Evolutionary conservation across 805 yeast genomes (phyloP).

Genomic region (Ogataea neopini): DNA sequence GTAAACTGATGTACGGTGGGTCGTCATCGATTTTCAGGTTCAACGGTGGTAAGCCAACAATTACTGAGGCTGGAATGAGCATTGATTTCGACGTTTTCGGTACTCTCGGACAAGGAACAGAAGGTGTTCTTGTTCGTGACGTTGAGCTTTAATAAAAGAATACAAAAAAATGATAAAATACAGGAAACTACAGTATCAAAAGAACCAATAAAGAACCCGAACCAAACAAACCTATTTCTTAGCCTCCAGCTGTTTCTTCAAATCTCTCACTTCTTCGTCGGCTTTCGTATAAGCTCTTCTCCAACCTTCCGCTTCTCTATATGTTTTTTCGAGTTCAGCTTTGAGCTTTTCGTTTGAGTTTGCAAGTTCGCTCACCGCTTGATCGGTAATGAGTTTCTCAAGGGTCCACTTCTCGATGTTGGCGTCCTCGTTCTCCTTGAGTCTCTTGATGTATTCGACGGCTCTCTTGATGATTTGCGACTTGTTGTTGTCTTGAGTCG

Average conservation of each 20-base stretch:
- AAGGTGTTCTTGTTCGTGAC: constrained; percentile 64
- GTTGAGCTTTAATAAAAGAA: constrained; percentile 43
- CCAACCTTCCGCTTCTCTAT: constrained; percentile 87
- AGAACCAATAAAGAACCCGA: neutral
- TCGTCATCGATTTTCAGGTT: constrained; percentile 59
- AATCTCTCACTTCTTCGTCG: constrained; percentile 17
- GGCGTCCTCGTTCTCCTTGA: constrained; percentile 86
- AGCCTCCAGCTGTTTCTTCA: constrained; percentile 15
- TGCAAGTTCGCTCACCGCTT: constrained; percentile 81
- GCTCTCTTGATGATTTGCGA: constrained; percentile 87
- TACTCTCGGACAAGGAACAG: constrained; percentile 59
- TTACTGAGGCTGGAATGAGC: constrained; percentile 25
- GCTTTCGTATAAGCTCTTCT: constrained; percentile 46
- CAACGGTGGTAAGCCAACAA: constrained; percentile 37
- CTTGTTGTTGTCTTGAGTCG: constrained; percentile 84
- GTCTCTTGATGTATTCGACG: constrained; percentile 84
- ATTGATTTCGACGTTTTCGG: constrained; percentile 56
- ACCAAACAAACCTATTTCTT: constrained; percentile 18
- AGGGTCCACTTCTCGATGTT: constrained; percentile 94
- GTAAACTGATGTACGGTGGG: constrained; percentile 66
- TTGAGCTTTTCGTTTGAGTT: constrained; percentile 86
- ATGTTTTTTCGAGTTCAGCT: constrained; percentile 85
- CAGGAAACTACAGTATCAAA: constrained; percentile 6
- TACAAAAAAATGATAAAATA: constrained; percentile 3
- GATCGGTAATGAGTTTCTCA: constrained; percentile 89